A percentile compares a stretch with the other conserved stretches of the same genome.
Evolutionary conservation across 352 stramenopile genomes (phyloP).

Genomic region (Globisporangium radiosum): DNA sequence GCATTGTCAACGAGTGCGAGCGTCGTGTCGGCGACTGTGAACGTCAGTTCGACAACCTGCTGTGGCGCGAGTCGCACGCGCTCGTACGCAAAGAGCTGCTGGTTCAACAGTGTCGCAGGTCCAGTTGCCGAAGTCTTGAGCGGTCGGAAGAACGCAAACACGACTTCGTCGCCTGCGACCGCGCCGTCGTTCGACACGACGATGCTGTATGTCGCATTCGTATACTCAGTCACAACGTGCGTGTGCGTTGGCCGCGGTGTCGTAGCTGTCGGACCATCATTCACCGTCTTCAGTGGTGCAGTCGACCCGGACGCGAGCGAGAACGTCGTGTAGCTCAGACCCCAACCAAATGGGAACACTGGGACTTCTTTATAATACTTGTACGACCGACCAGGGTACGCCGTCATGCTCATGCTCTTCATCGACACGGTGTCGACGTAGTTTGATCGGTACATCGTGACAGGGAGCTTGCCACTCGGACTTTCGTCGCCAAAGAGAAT

Average conservation of each 20-base stretch:
- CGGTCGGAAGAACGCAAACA: slow-evolving; percentile 73
- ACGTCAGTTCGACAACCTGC: slow-evolving; percentile 26
- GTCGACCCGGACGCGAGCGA: slow-evolving; percentile 18
- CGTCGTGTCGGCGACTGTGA: slow-evolving; percentile 37
- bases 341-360: slow-evolving; percentile 88
- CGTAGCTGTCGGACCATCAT: no score
- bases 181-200: slow-evolving; percentile 53
- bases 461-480: slow-evolving; percentile 74
- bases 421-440: slow-evolving; percentile 72
- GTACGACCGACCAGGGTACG: slow-evolving; percentile 86
- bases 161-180: slow-evolving; percentile 56
- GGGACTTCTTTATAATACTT: slow-evolving; percentile 87
- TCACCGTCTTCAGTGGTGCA: slow-evolving; percentile 4
- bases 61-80: slow-evolving; percentile 42
- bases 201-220: slow-evolving; percentile 42
- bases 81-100: slow-evolving; percentile 70
- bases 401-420: slow-evolving; percentile 89
- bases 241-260: neutral
- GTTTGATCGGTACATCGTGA: slow-evolving; percentile 84
- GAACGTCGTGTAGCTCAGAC: slow-evolving; percentile 89
- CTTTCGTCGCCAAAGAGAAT: slow-evolving; percentile 81
- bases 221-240: slow-evolving; percentile 24
- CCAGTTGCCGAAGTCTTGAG: slow-evolving; percentile 51
- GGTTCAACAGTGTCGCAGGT: slow-evolving; percentile 52
- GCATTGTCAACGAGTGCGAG: slow-evolving; percentile 51